Base-by-base conservation (phyloP, 345 rosid genomes). In the Camelina hispida region DNA sequence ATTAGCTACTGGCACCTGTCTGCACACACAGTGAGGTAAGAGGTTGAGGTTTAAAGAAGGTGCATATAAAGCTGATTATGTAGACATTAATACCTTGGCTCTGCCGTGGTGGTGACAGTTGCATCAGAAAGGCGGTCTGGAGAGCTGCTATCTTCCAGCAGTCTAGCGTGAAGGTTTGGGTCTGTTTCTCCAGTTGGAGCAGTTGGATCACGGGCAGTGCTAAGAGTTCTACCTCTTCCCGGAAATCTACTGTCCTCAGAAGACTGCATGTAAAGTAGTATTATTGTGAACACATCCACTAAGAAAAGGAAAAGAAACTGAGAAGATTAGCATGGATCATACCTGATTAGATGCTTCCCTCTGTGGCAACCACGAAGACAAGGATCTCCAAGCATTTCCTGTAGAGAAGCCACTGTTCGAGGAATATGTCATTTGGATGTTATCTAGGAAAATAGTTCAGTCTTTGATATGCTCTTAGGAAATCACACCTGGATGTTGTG, bases 361-460 rank as follows among this genome's bases (percentile, higher is more conserved):
- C 78, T 74, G 91, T 59, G 93, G 99, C 86, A 92, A 84, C 99
- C 96, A 90, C 8, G 97, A 83, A 66, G 97, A 85, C 64, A 92
- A 59, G 69, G 85, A 89, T 80, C 97, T 88, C 97, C 96, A 92
- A 35, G 87, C 78, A 79, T 84, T 92, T 77, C 92, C 95, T 66
- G 97, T 82, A 69, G 91, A 82, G 59, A 88, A 72, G 55, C 88
- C 93, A 77, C 99, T 90, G 84, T 58, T 44, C 77, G 47, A 64
- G 67, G 16, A 66, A 59, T 20, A 52, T 16, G 71, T 78, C 40
- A 63, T 66, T 73, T 35, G 1, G 35, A 7, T 56, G 32, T 53
- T 79, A 16, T 73, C 47, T 46, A 40, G 18, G 23, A 20, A 72
- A 30, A 17, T 13, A 72, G 37, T 16, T 32, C 58, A 15, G 55